These are phyloP conservation scores for Botryobasidium botryosum DNA, from an alignment of 768 basidiomycete genomes.

Conservation along the genomic window DNA sequence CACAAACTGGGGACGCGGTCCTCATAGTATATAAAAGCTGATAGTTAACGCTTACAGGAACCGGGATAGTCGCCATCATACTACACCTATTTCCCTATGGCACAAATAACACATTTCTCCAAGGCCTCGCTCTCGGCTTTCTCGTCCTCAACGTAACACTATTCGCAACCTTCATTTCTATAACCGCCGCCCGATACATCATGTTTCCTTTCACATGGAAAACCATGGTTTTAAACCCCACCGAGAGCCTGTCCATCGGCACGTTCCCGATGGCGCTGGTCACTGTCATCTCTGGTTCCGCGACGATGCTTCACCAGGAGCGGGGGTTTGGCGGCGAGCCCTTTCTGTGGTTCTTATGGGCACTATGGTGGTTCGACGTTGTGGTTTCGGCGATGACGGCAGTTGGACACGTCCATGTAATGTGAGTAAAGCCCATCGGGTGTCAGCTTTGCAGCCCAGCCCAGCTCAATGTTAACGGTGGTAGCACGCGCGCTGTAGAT, in stretches of 20 bases:
- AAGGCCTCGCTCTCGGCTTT: slow-evolving; percentile 29
- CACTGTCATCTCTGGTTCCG: slow-evolving; percentile 38
- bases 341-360: slow-evolving; percentile 45
- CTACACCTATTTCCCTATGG: slow-evolving; percentile 43
- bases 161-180: slow-evolving; percentile 31
- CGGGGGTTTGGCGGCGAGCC: too few species aligned
- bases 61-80: slow-evolving; percentile 37
- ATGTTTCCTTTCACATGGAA: slow-evolving; percentile 36
- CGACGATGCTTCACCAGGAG: too few species aligned
- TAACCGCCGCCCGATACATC: slow-evolving; percentile 34
- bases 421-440: slow-evolving; percentile 31
- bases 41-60: slow-evolving; percentile 21
- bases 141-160: slow-evolving; percentile 43
- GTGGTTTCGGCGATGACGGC: slow-evolving; percentile 38
- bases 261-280: slow-evolving; percentile 42
- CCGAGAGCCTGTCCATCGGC: slow-evolving; percentile 12
- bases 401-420: slow-evolving; percentile 45
- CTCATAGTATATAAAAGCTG: too few species aligned
- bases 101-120: slow-evolving; percentile 20
- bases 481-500: slow-evolving; percentile 25
- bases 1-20: too few species aligned
- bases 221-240: slow-evolving; percentile 22
- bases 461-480: too few species aligned
- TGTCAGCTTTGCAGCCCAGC: too few species aligned
- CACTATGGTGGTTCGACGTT: slow-evolving; percentile 52